These are phyloP conservation scores for Cucumis melo DNA, from an alignment of 306 rosid genomes.

Conservation along the genomic window DNA sequence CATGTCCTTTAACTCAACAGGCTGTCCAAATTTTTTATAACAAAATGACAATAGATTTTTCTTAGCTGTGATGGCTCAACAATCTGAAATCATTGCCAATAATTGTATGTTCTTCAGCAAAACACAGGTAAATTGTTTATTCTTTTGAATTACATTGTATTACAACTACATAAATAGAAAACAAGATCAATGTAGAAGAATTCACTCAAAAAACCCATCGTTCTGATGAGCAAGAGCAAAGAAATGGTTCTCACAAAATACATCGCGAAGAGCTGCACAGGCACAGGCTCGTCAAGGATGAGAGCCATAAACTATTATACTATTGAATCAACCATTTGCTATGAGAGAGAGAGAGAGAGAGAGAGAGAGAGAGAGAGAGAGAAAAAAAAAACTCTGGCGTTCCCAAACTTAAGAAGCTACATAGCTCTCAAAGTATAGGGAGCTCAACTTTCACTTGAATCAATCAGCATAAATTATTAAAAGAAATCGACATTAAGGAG, in stretches of 20 bases:
- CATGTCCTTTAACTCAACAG: not conserved
- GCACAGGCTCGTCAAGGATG: not conserved
- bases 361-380: not conserved
- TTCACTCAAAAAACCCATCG: not conserved
- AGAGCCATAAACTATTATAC: not conserved
- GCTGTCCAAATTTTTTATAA: not conserved
- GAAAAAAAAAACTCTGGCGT: not conserved
- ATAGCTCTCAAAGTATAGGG: not conserved
- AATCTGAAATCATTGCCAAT: not conserved
- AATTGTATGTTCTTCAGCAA: not conserved
- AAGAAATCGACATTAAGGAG: not conserved
- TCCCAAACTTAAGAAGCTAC: not conserved
- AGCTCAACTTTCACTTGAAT: not conserved
- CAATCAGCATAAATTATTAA: not conserved
- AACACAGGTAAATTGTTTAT: not conserved
- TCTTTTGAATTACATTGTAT: not conserved
- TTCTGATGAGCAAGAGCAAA: not conserved
- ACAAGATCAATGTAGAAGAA: not conserved
- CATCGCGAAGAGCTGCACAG: not conserved
- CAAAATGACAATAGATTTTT: not conserved
- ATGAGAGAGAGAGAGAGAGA: not conserved
- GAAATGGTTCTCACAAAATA: not conserved
- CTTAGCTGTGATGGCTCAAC: not conserved
- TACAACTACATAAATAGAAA: not conserved
- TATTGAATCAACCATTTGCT: not conserved